phyloP scores from a whole-genome alignment of 345 rosid species.

The Euphorbia peplus region DNA sequence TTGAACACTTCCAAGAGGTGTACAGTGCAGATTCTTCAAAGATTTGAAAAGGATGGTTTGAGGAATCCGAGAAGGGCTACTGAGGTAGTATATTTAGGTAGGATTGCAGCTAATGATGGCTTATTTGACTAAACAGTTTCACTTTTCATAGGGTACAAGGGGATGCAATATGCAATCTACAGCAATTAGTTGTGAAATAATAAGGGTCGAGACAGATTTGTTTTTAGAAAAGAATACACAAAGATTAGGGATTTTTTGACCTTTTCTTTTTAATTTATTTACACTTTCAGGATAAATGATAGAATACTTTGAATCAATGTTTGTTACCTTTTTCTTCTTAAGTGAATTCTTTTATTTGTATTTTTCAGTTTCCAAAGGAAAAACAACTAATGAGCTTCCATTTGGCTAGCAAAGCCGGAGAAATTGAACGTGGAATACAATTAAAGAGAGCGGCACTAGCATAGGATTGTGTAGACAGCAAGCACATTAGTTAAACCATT shows the following conservation, averaged over 20 bases:
- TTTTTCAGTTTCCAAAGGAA: no score
- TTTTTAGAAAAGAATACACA: background rate
- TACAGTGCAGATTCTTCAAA: background rate
- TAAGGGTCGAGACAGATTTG: background rate
- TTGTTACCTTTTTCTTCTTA: no score
- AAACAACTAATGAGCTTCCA: no score
- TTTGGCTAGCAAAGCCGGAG: no score
- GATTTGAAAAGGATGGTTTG: constrained; percentile 1
- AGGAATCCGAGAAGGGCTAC: background rate
- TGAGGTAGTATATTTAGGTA: background rate
- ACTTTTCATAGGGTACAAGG: background rate
- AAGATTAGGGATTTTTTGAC: background rate
- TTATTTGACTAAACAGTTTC: background rate
- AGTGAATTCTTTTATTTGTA: no score
- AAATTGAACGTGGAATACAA: no score
- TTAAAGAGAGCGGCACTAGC: no score
- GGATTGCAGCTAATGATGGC: background rate
- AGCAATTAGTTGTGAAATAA: background rate
- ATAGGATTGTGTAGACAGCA: no score
- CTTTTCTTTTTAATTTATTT: background rate
- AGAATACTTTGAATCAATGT: no score
- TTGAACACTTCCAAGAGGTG: background rate
- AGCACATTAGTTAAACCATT: no score
- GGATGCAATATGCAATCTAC: background rate
- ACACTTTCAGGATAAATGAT: no score